phyloP scores from a whole-genome alignment of 1,284 basidiomycete genomes.

The Fistulina hepatica region DNA sequence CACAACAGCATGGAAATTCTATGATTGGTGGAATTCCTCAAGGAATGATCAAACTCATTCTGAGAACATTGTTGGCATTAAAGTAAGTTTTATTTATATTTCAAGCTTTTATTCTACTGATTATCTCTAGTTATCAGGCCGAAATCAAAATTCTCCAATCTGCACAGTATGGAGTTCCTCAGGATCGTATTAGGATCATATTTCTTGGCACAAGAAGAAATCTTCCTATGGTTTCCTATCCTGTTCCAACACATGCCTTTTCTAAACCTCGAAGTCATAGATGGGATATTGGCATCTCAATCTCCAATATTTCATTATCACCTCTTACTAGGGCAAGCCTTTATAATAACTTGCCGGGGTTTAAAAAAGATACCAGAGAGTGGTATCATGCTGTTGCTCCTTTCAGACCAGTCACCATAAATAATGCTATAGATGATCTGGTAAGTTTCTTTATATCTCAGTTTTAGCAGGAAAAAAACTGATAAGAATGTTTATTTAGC shows the following conservation, averaged over 20 bases:
- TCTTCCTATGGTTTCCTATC: conserved; percentile 4
- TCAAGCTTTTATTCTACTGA: neutral
- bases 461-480: neutral
- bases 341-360: neutral
- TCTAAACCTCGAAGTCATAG: neutral
- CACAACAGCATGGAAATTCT: neutral
- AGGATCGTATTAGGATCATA: conserved; percentile 2
- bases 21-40: neutral
- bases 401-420: neutral
- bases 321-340: neutral
- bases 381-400: conserved; percentile 2
- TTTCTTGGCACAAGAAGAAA: conserved; percentile 3
- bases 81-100: neutral
- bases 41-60: conserved; percentile 6
- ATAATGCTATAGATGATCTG: conserved; percentile 2
- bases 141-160: neutral
- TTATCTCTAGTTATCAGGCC: conserved; percentile 1
- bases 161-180: conserved; percentile 2
- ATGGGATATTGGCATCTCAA: no score
- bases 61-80: conserved; percentile 1
- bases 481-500: neutral
- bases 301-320: no score
- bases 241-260: conserved; percentile 9
- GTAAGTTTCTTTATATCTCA: neutral
- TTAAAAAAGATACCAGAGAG: neutral